A percentile compares a stretch with the other conserved stretches of the same genome.
phyloP scores from a whole-genome alignment of 169 alveolate genomes.

The Neospora caninum region DNA sequence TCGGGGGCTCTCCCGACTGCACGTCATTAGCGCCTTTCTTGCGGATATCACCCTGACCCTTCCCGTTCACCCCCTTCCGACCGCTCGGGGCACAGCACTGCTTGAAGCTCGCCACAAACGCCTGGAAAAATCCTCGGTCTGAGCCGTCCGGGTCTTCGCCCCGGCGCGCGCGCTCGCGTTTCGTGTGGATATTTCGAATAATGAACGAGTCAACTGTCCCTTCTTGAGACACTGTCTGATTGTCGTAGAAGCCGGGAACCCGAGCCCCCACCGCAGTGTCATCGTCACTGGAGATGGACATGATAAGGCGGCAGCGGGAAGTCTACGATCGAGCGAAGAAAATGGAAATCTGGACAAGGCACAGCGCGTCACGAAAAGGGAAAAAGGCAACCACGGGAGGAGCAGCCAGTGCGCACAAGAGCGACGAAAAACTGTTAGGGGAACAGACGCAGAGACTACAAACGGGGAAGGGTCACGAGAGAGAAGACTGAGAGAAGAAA shows the following conservation, averaged over 20 bases:
- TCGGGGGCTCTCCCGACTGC: neutral
- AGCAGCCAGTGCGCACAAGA: no score
- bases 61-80: neutral
- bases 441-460: no score
- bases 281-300: slow-evolving; percentile 42
- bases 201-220: slow-evolving; percentile 43
- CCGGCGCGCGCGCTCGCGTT: neutral
- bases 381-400: no score
- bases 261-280: neutral
- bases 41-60: neutral
- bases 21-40: neutral
- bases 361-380: no score
- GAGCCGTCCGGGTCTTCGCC: slow-evolving; percentile 21
- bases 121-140: slow-evolving; percentile 12
- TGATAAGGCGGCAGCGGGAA: neutral
- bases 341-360: no score
- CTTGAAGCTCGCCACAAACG: neutral
- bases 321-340: no score
- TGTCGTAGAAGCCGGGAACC: neutral
- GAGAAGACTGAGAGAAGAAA: no score
- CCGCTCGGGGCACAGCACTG: slow-evolving; percentile 51
- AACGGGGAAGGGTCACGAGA: no score
- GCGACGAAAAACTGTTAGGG: no score
- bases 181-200: slow-evolving; percentile 33
- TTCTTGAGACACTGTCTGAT: slow-evolving; percentile 33